Conservation (phyloP, 352 stramenopile species). For the Pythium monospermum region DNA sequence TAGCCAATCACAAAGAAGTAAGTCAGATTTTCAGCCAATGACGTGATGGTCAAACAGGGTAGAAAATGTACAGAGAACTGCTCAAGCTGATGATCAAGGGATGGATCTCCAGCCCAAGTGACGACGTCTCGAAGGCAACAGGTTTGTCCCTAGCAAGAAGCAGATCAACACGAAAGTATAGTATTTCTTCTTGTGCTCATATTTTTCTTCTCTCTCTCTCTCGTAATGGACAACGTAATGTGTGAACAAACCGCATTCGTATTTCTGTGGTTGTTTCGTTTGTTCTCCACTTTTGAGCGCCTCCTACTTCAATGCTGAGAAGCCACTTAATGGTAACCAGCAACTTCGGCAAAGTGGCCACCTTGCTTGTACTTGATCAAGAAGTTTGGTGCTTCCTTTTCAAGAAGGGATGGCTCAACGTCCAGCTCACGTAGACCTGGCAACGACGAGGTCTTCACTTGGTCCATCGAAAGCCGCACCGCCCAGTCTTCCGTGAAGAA, state of each 20-base stretch:
- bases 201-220: background rate
- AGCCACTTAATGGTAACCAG: slow-evolving; percentile 77
- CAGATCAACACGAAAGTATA: background rate
- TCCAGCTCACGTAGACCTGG: slow-evolving; percentile 77
- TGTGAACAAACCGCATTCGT: too few relatives aligned
- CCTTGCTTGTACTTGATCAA: slow-evolving; percentile 93
- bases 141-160: too few relatives aligned
- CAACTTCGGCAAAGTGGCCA: slow-evolving; percentile 93
- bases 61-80: too few relatives aligned
- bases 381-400: slow-evolving; percentile 94
- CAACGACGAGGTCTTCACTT: slow-evolving; percentile 79
- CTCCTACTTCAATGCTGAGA: too few relatives aligned
- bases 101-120: too few relatives aligned
- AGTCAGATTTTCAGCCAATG: background rate
- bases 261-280: too few relatives aligned
- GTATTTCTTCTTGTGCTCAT: background rate
- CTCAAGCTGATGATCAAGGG: too few relatives aligned
- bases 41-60: background rate
- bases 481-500: slow-evolving; percentile 80
- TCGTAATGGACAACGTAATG: slow-evolving; percentile 14
- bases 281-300: too few relatives aligned
- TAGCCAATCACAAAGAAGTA: background rate
- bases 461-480: slow-evolving; percentile 67
- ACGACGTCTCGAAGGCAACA: too few relatives aligned
- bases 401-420: slow-evolving; percentile 89